These are phyloP conservation scores for Symbiodinium pilosum DNA, from an alignment of 73 alveolate genomes.

Conservation along the genomic window DNA sequence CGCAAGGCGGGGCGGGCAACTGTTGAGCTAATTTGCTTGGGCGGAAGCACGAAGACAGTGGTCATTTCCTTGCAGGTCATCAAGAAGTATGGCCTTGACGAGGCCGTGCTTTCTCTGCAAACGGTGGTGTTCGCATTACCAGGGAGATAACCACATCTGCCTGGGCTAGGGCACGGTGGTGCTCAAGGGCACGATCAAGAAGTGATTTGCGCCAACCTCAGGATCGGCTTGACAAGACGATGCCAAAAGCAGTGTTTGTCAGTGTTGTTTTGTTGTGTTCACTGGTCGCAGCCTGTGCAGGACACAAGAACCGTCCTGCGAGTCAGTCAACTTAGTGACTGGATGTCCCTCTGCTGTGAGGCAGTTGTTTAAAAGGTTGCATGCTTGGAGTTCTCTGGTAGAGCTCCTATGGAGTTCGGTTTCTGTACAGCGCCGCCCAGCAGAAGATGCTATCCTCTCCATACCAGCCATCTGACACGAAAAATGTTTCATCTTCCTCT, in stretches of 20 bases:
- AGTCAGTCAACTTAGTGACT: neutral
- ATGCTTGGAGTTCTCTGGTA: neutral
- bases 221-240: too few species aligned
- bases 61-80: neutral
- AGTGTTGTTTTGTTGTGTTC: too few species aligned
- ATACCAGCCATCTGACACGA: neutral
- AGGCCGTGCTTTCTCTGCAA: too few species aligned
- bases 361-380: neutral
- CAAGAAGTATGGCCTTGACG: slow-evolving; percentile 33
- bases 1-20: neutral
- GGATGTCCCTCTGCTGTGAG: slow-evolving; percentile 4
- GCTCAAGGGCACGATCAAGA: slow-evolving; percentile 31
- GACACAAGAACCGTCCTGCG: neutral
- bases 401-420: neutral
- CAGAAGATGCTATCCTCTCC: neutral
- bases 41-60: too few species aligned
- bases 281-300: neutral
- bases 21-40: too few species aligned
- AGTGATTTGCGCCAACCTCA: neutral
- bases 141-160: neutral
- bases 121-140: too few species aligned
- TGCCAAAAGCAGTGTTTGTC: too few species aligned
- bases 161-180: slow-evolving; percentile 8
- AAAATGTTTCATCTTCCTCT: too few species aligned
- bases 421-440: neutral